Percentiles rank a stretch among this genome's conserved stretches.
Conservation (phyloP, 768 basidiomycete species). For the Agrocybe chaxingu region DNA sequence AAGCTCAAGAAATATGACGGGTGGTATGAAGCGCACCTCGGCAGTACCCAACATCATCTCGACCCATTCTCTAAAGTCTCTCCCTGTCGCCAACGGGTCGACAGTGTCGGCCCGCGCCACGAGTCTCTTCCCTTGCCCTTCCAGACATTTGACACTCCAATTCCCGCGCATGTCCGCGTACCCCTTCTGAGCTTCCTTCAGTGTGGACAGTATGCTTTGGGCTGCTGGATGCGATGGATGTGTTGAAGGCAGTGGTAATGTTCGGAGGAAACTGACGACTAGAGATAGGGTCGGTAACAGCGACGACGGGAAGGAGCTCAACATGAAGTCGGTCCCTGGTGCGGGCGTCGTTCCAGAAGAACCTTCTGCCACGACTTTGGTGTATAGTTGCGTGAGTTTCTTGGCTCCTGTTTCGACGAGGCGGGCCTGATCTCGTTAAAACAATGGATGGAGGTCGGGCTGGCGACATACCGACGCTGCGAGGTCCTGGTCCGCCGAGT, state of each 20-base stretch:
- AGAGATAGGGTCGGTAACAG: constrained; percentile 55
- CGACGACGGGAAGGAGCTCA: constrained; percentile 51
- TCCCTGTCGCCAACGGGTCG: constrained; percentile 62
- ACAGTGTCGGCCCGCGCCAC: constrained; percentile 69
- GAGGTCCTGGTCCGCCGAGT: constrained; percentile 52
- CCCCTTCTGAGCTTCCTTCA: constrained; percentile 77
- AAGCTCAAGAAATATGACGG: not conserved
- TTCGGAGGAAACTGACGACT: constrained; percentile 66
- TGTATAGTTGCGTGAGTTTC: constrained; percentile 78
- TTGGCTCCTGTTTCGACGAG: constrained; percentile 82
- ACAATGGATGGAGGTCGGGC: not conserved
- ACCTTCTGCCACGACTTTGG: constrained; percentile 84
- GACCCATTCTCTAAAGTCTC: constrained; percentile 72
- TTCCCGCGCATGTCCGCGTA: constrained; percentile 85
- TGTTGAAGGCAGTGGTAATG: constrained; percentile 71
- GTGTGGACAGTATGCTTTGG: constrained; percentile 53
- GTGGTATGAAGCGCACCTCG: constrained; percentile 42
- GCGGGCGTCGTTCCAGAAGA: constrained; percentile 72
- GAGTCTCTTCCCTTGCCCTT: constrained; percentile 64
- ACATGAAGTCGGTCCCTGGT: constrained; percentile 53
- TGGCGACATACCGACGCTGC: constrained; percentile 44
- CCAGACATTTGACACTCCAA: constrained; percentile 75
- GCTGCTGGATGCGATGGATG: constrained; percentile 84
- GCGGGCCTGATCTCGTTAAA: constrained; percentile 40
- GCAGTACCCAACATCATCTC: constrained; percentile 61